Evolutionary conservation across 75 land plant species (phyloP).

Genomic region (Selaginella moellendorffii): DNA sequence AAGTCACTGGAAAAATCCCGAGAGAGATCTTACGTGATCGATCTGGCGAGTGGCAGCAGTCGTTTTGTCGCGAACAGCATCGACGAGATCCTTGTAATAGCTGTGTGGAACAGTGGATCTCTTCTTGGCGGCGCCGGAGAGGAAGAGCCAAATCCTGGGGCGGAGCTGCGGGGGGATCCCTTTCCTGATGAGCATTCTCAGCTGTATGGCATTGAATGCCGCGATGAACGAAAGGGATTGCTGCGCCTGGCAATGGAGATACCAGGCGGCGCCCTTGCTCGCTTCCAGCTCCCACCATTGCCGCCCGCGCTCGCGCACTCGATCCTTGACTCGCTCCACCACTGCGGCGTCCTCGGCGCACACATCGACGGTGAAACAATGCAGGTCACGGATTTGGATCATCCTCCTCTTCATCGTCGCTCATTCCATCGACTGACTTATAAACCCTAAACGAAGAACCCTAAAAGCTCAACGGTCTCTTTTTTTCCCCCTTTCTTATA

Average conservation of each 20-base stretch:
- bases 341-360: slow-evolving; percentile 73
- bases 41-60: slow-evolving; percentile 85
- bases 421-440: no score
- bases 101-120: slow-evolving; percentile 71
- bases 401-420: slow-evolving; percentile 38
- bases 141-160: slow-evolving; percentile 77
- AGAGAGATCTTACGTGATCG: slow-evolving; percentile 97
- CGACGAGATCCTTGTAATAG: slow-evolving; percentile 58
- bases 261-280: slow-evolving; percentile 85
- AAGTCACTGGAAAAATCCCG: no score
- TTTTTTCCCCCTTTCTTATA: neutral
- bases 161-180: slow-evolving; percentile 70
- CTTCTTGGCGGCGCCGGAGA: slow-evolving; percentile 85
- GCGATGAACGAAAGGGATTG: no score
- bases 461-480: neutral
- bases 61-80: slow-evolving; percentile 49
- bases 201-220: slow-evolving; percentile 36
- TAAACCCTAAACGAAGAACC: no score
- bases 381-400: slow-evolving; percentile 72
- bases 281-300: slow-evolving; percentile 87
- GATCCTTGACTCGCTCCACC: slow-evolving; percentile 71
- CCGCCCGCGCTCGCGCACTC: slow-evolving; percentile 61
- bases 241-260: no score
- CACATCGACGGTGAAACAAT: slow-evolving; percentile 76
- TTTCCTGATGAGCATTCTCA: slow-evolving; percentile 82